These are phyloP conservation scores for Cryptococcus sp. DNA, from an alignment of 1,284 basidiomycete genomes.

Conservation along the genomic window DNA sequence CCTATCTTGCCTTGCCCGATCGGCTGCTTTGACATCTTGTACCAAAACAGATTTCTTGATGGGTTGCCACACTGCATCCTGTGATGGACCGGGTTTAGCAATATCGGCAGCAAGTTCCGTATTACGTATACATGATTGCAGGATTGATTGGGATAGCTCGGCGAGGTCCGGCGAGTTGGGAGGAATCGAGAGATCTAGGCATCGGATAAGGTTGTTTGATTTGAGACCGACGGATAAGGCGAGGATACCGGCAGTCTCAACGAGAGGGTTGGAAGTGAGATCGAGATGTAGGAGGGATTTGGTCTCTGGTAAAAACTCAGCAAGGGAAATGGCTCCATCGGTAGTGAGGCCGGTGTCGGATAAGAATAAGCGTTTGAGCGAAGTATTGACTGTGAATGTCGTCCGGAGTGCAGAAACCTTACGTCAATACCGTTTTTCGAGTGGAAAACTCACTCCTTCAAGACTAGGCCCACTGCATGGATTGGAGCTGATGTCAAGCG, in stretches of 20 bases:
- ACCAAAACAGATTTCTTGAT: slow-evolving; percentile 51
- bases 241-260: slow-evolving; percentile 88
- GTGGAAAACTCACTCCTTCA: slow-evolving; percentile 65
- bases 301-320: slow-evolving; percentile 92
- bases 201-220: slow-evolving; percentile 76
- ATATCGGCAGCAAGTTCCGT: slow-evolving; percentile 59
- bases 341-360: slow-evolving; percentile 76
- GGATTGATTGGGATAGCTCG: slow-evolving; percentile 49
- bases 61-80: slow-evolving; percentile 49
- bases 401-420: slow-evolving; percentile 83
- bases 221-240: slow-evolving; percentile 82
- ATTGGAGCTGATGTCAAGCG: slow-evolving; percentile 87
- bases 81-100: slow-evolving; percentile 8
- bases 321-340: slow-evolving; percentile 85
- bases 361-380: slow-evolving; percentile 87
- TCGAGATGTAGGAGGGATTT: slow-evolving; percentile 82
- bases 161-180: slow-evolving; percentile 84
- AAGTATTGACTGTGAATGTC: slow-evolving; percentile 87
- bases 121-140: slow-evolving; percentile 74
- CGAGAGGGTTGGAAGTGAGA: slow-evolving; percentile 64
- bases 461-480: slow-evolving; percentile 83
- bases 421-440: neutral
- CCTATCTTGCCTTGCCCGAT: slow-evolving; percentile 38
- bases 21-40: slow-evolving; percentile 45
- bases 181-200: slow-evolving; percentile 88